Conservation (phyloP, 73 alveolate species). For the Paraurostyla sp. region DNA sequence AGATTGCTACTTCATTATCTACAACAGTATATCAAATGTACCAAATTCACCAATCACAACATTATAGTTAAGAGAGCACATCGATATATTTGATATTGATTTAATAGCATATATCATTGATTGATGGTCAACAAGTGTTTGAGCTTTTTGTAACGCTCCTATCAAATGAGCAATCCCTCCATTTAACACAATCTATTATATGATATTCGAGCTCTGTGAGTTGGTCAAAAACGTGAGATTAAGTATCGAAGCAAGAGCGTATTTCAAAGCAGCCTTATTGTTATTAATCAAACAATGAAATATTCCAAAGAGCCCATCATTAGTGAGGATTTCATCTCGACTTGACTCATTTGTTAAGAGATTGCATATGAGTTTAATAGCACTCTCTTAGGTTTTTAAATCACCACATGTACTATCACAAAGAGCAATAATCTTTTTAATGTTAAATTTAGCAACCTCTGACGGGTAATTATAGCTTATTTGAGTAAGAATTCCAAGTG, state of each 20-base stretch:
- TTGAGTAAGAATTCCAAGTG: slow-evolving; percentile 23
- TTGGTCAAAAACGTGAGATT: slow-evolving; percentile 38
- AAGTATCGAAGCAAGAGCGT: slow-evolving; percentile 38
- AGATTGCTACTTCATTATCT: background rate
- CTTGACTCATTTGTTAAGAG: slow-evolving; percentile 31
- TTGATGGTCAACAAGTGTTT: background rate
- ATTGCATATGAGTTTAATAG: slow-evolving; percentile 48
- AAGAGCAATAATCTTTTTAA: slow-evolving; percentile 14
- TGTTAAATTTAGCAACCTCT: slow-evolving; percentile 38
- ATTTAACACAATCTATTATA: background rate
- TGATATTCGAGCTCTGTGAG: background rate
- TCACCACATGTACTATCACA: slow-evolving; percentile 47
- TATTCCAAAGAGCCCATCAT: slow-evolving; percentile 48
- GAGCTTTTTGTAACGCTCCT: slow-evolving; percentile 51
- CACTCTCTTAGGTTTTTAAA: slow-evolving; percentile 38
- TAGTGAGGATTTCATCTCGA: slow-evolving; percentile 5
- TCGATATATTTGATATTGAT: slow-evolving; percentile 39
- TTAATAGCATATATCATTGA: slow-evolving; percentile 53
- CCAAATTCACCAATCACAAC: slow-evolving; percentile 59
- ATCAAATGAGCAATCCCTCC: slow-evolving; percentile 63
- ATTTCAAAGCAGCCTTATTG: slow-evolving; percentile 38
- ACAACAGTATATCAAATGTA: background rate
- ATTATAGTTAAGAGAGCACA: background rate
- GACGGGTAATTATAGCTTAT: slow-evolving; percentile 1
- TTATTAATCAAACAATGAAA: slow-evolving; percentile 46